Base-by-base conservation (phyloP, 257 asterid genomes). In the Datura wrightii region DNA sequence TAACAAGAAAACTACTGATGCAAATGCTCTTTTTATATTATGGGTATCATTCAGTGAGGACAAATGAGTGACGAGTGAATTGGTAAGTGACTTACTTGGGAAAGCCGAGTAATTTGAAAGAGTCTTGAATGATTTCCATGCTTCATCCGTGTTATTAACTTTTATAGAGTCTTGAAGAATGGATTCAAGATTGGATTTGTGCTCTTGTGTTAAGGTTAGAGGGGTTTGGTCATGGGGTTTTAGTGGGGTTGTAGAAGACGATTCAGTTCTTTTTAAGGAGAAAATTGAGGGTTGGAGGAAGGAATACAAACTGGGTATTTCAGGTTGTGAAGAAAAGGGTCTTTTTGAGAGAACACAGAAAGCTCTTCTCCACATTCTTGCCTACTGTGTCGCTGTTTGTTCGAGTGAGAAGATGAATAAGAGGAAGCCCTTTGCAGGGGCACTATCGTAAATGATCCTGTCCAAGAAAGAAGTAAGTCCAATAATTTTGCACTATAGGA, bases 51-150 rank as follows among this genome's bases (percentile, higher is more conserved):
- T 53, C 13, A 87, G 42, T 4, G 93, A 94, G 82, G 92, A 90
- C 90, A 97, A 79, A 83, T 95, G 98, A 59, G 85, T 79, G 48
- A 95, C 90, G 66, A 95, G 87, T 48, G 98, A 92, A 86, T 91
- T 97, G 11, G 90, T 86, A 82, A 96, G 92, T 69, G 92, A 85
- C 93, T 96, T 96, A 87, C 93, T 94, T 67, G 98, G 98, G 53
- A 89, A 89, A 72, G 88, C 86, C 55, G 96, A 88, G 82, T 80
- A 55, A 71, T 84, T 87, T 24, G 98, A 92, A 59, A 97, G 93
- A 3, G 94, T 52, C 91, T 95, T 97, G 93, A 97, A 97, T 50
- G 98, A 91, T 78, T 94, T 97, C 99, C 99, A 97, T 24, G 98
- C 99, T 84, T 93, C 98, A 88, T 97, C 99, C 10, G 95, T 97